Conservation (phyloP, 2,329 filamentous ascomycete species). For the Penicillium sp. region DNA sequence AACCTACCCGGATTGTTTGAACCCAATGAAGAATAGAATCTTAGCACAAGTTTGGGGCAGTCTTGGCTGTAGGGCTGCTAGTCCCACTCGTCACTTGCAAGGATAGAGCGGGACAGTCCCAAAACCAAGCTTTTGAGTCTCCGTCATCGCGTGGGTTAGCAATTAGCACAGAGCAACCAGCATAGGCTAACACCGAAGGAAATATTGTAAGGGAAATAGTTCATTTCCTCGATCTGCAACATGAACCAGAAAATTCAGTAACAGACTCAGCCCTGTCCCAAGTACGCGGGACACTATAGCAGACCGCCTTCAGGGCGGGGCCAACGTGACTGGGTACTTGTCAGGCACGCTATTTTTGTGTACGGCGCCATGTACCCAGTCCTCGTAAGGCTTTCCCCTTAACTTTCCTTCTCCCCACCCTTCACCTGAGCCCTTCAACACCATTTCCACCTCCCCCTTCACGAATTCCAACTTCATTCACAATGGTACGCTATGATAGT, state of each 20-base stretch:
- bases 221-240: background rate
- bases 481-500: conserved; percentile 28
- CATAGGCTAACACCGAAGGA: background rate
- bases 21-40: background rate
- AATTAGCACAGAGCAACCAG: background rate
- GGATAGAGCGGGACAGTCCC: background rate
- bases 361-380: conserved; percentile 6
- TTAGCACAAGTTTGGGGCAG: background rate
- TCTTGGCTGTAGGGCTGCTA: background rate
- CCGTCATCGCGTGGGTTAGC: conserved; percentile 1
- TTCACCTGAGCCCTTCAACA: conserved; percentile 13
- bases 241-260: conserved; percentile 1
- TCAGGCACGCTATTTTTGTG: conserved; percentile 17
- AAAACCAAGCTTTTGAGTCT: conserved; percentile 9
- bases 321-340: conserved; percentile 14
- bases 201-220: background rate
- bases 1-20: background rate
- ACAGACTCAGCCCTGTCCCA: conserved; percentile 1
- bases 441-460: conserved; percentile 1
- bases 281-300: background rate
- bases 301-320: conserved; percentile 9
- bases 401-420: conserved; percentile 21
- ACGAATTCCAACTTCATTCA: conserved; percentile 17
- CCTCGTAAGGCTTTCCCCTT: conserved; percentile 15
- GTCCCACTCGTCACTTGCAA: background rate